Percentiles rank a stretch among this genome's conserved stretches.
These are phyloP conservation scores for Penicillium vulpinum DNA, from an alignment of 2,329 filamentous ascomycete genomes.

Conservation along the genomic window DNA sequence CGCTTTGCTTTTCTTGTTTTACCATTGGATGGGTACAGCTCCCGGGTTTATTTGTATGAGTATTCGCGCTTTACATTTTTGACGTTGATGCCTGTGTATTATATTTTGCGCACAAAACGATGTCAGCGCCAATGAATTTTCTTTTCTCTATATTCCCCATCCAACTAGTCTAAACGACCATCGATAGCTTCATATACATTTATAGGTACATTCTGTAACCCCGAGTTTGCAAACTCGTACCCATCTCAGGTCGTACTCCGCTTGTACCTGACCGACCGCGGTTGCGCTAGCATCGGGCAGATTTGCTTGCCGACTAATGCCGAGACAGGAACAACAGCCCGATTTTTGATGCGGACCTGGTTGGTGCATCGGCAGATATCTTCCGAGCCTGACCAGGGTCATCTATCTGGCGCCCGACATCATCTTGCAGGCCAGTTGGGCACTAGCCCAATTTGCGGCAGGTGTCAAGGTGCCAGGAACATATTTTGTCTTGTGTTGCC, in stretches of 20 bases:
- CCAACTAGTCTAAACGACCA: constrained; percentile 13
- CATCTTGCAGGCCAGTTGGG: constrained; percentile 23
- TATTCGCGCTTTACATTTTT: constrained; percentile 15
- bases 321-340: constrained; percentile 22
- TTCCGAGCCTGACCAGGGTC: constrained; percentile 12
- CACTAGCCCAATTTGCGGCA: constrained; percentile 11
- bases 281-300: constrained; percentile 25
- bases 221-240: not conserved
- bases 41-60: constrained; percentile 13
- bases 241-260: constrained; percentile 3
- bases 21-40: constrained; percentile 12
- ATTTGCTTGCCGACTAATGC: constrained; percentile 26
- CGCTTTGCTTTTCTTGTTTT: constrained; percentile 22
- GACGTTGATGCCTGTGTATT: constrained; percentile 22
- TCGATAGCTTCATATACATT: not conserved
- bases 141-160: not conserved
- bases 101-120: constrained; percentile 2
- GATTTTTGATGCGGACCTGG: constrained; percentile 16
- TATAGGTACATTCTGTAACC: not conserved
- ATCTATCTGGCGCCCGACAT: constrained; percentile 16
- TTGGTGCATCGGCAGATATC: constrained; percentile 14
- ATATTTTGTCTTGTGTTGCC: constrained; percentile 1
- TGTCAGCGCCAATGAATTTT: constrained; percentile 7
- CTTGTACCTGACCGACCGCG: constrained; percentile 11
- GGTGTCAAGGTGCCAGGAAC: constrained; percentile 13